Evolutionary conservation across 2,329 filamentous ascomycete species (phyloP).

Genomic region (Zymoseptoria pseudotritici): DNA sequence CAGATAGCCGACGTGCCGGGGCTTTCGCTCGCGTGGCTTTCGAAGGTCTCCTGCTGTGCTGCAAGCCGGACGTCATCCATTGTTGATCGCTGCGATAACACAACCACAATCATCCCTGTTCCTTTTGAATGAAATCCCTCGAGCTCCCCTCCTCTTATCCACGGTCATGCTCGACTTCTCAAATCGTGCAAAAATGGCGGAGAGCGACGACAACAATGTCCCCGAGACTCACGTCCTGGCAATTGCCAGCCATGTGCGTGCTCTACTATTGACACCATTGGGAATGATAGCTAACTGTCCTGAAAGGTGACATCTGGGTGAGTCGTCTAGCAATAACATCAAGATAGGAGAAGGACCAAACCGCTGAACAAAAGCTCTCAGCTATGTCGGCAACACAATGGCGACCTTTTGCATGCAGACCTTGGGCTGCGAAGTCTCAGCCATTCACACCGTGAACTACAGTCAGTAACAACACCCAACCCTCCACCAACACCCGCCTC

Average conservation of each 20-base stretch:
- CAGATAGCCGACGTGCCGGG: not conserved
- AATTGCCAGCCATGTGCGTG: constrained; percentile 86
- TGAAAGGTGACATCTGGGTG: constrained; percentile 65
- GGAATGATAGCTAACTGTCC: constrained; percentile 15
- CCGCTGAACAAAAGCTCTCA: constrained; percentile 33
- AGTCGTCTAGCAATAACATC: constrained; percentile 32
- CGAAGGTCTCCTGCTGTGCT: too few species aligned
- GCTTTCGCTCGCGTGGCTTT: not conserved
- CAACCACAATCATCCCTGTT: constrained; percentile 1
- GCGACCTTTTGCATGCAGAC: constrained; percentile 91
- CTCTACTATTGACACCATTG: constrained; percentile 28
- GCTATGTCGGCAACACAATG: constrained; percentile 97
- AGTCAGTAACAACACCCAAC: constrained; percentile 51
- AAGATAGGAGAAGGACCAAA: not conserved
- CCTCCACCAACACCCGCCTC: not conserved
- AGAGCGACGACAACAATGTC: constrained; percentile 26
- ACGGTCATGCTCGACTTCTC: not conserved
- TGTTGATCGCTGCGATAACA: not conserved
- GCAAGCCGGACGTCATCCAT: not conserved
- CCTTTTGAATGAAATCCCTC: not conserved
- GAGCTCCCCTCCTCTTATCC: not conserved
- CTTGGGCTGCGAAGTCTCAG: constrained; percentile 85
- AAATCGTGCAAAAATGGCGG: constrained; percentile 8
- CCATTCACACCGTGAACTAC: constrained; percentile 94
- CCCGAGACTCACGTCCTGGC: constrained; percentile 69